Percentiles rank a stretch among this genome's conserved stretches.
Conservation (phyloP, 2,329 filamentous ascomycete species). For the Zasmidium angulare region DNA sequence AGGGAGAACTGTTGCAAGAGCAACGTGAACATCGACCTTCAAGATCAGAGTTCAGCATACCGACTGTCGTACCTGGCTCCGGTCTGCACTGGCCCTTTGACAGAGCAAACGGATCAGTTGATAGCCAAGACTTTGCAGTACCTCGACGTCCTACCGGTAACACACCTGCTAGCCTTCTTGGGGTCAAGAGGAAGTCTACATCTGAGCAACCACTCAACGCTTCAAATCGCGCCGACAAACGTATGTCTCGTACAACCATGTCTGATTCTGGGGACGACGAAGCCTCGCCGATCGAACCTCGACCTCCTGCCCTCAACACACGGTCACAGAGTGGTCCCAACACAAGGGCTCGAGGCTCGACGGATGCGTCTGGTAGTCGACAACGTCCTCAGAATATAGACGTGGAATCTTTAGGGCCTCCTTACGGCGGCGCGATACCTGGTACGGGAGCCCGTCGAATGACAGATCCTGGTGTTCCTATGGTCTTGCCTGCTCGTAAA, state of each 20-base stretch:
- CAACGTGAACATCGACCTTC: conserved; percentile 33
- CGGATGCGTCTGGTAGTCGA: conserved; percentile 5
- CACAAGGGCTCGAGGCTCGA: conserved; percentile 7
- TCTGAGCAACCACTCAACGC: conserved; percentile 8
- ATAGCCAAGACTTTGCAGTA: conserved; percentile 14
- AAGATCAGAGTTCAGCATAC: conserved; percentile 40
- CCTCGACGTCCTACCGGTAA: conserved; percentile 11
- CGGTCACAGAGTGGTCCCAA: conserved; percentile 12
- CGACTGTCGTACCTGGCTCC: conserved; percentile 24
- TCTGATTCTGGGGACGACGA: conserved; percentile 17
- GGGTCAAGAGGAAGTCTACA: conserved; percentile 25
- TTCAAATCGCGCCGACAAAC: conserved; percentile 12
- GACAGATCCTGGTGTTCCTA: conserved; percentile 19
- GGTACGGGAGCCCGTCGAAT: conserved; percentile 10
- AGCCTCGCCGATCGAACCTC: conserved; percentile 10
- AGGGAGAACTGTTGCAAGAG: conserved; percentile 46
- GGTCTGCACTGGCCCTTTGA: conserved; percentile 12
- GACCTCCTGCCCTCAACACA: conserved; percentile 3
- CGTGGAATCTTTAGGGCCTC: conserved; percentile 8
- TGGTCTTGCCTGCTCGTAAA: conserved; percentile 65
- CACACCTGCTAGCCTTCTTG: conserved; percentile 5
- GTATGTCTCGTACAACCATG: conserved; percentile 19
- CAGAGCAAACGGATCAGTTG: conserved; percentile 7
- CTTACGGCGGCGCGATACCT: conserved; percentile 5
- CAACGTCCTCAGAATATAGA: neutral